Evolutionary conservation across 1,284 basidiomycete species (phyloP).

Genomic region (Ceratobasidium sp.): DNA sequence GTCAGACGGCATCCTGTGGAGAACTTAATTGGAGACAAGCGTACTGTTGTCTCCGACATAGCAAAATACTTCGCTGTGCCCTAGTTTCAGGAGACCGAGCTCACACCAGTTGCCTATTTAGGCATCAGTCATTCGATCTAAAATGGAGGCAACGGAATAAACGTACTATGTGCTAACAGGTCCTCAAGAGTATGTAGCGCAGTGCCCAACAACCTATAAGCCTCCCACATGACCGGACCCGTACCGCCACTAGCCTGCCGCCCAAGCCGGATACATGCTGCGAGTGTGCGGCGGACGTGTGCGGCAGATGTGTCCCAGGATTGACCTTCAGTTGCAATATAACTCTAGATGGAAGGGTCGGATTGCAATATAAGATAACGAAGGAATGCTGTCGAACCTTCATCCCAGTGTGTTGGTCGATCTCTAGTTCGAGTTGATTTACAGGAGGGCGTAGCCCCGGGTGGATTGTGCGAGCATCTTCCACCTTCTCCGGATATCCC

Average conservation of each 20-base stretch:
- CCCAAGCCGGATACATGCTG: slow-evolving; percentile 68
- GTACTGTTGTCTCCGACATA: slow-evolving; percentile 80
- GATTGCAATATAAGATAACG: background rate
- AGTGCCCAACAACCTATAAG: slow-evolving; percentile 71
- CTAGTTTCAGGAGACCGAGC: slow-evolving; percentile 75
- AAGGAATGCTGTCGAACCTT: slow-evolving; percentile 59
- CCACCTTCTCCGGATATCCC: slow-evolving; percentile 78
- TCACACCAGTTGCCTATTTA: slow-evolving; percentile 71
- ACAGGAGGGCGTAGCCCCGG: slow-evolving; percentile 80
- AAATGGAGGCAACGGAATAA: background rate
- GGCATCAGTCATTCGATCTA: background rate
- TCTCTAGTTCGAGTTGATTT: slow-evolving; percentile 74
- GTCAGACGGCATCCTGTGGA: too few species aligned
- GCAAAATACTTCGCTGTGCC: slow-evolving; percentile 78
- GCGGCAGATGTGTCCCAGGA: slow-evolving; percentile 84
- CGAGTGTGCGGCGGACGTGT: slow-evolving; percentile 73
- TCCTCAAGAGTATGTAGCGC: slow-evolving; percentile 80
- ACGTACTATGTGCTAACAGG: slow-evolving; percentile 74
- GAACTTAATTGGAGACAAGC: too few species aligned
- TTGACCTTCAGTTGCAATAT: slow-evolving; percentile 69
- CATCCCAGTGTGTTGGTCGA: slow-evolving; percentile 83
- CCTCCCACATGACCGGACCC: slow-evolving; percentile 74
- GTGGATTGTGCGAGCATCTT: slow-evolving; percentile 72
- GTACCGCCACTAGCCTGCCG: slow-evolving; percentile 65
- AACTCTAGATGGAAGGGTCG: slow-evolving; percentile 56